A percentile compares a stretch with the other conserved stretches of the same genome.
Evolutionary conservation across 257 asterid genomes (phyloP).

Genomic region (Sherardia arvensis): DNA sequence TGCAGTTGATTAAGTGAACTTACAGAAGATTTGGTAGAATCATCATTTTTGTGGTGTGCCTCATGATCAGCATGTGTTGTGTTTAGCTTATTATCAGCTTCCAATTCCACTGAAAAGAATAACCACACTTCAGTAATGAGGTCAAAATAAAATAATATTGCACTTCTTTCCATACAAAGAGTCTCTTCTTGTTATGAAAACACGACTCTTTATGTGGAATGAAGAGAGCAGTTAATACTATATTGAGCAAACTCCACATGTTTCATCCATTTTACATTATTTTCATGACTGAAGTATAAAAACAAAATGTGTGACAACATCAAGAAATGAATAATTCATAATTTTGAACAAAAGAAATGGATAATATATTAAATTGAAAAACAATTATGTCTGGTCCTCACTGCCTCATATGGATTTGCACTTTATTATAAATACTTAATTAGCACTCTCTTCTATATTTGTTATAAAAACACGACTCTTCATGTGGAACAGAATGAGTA

Average conservation of each 20-base stretch:
- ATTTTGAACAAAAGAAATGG: no score
- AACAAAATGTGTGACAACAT: no score
- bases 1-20: slow-evolving; percentile 5
- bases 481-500: neutral
- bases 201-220: no score
- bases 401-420: no score
- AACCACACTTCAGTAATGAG: neutral
- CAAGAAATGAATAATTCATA: no score
- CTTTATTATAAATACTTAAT: no score
- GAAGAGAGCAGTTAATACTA: neutral
- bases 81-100: slow-evolving; percentile 14
- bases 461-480: neutral
- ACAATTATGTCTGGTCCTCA: no score
- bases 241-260: neutral
- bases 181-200: neutral
- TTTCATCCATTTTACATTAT: no score
- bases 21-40: slow-evolving; percentile 26
- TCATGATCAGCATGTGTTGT: slow-evolving; percentile 13
- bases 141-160: neutral
- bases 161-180: neutral
- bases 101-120: slow-evolving; percentile 20
- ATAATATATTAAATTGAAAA: no score
- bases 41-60: slow-evolving; percentile 12
- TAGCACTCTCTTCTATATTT: no score
- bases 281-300: no score